These are phyloP conservation scores for Diaporthe citriasiana DNA, from an alignment of 2,329 filamentous ascomycete species.

Conservation along the genomic window DNA sequence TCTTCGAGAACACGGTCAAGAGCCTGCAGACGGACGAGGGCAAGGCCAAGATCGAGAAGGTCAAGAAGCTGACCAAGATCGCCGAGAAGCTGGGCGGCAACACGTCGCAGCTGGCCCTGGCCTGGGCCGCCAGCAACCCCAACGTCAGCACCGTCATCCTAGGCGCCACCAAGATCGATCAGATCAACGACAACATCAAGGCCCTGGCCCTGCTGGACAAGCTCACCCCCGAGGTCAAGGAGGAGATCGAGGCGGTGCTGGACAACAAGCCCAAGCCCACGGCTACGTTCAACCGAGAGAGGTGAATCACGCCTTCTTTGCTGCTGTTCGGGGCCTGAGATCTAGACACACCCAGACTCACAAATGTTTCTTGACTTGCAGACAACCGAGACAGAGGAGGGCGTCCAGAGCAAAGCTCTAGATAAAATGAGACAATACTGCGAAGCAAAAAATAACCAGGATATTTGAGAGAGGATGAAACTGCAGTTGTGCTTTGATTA, in stretches of 20 bases:
- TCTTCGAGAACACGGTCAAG: constrained; percentile 66
- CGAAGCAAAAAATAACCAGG: no score
- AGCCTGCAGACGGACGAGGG: constrained; percentile 67
- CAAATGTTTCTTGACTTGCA: constrained; percentile 10
- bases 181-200: constrained; percentile 72
- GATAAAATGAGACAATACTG: neutral
- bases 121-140: constrained; percentile 74
- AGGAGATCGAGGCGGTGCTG: constrained; percentile 66
- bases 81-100: constrained; percentile 75
- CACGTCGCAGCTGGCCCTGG: constrained; percentile 68
- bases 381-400: constrained; percentile 37
- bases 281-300: constrained; percentile 45
- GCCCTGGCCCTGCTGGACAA: constrained; percentile 67
- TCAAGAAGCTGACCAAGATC: constrained; percentile 72
- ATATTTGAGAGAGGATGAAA: neutral
- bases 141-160: constrained; percentile 74
- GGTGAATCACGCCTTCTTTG: constrained; percentile 38
- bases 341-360: constrained; percentile 2
- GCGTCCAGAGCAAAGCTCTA: constrained; percentile 25
- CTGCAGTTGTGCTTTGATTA: neutral
- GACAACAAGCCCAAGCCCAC: constrained; percentile 49
- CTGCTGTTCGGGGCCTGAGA: neutral
- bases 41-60: constrained; percentile 65
- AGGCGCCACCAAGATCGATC: constrained; percentile 69
- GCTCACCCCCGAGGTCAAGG: constrained; percentile 71